Conservation (phyloP, 495 filamentous ascomycete species). For the Aspergillus panamensis region DNA sequence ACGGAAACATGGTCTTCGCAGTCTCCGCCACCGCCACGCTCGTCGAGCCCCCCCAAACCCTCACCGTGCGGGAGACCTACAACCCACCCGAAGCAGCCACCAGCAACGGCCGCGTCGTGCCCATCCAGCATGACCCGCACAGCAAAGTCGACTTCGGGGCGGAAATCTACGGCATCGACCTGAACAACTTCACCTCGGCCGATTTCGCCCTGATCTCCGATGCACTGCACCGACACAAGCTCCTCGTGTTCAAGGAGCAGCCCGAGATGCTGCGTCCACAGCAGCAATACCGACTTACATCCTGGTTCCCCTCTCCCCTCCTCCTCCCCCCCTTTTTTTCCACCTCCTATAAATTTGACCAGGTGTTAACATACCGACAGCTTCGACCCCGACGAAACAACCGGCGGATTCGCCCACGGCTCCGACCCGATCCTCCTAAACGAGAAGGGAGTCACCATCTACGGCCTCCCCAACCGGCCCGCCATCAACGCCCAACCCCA, state of each 20-base stretch:
- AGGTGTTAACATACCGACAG: not conserved
- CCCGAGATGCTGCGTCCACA: slow-evolving; percentile 3
- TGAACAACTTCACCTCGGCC: slow-evolving; percentile 8
- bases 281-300: slow-evolving; percentile 7
- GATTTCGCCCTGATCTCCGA: slow-evolving; percentile 4
- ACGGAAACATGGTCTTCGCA: slow-evolving; percentile 7
- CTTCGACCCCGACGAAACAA: slow-evolving; percentile 8
- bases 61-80: slow-evolving; percentile 5
- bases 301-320: not conserved
- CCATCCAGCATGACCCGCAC: not conserved
- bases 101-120: slow-evolving; percentile 6
- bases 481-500: slow-evolving; percentile 11
- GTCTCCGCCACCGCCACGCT: not conserved
- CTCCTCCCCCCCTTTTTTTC: not conserved
- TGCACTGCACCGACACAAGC: slow-evolving; percentile 4
- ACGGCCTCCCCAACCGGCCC: slow-evolving; percentile 8
- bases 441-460: slow-evolving; percentile 3
- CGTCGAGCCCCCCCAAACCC: slow-evolving; percentile 3
- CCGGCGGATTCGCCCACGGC: slow-evolving; percentile 10
- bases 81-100: not conserved
- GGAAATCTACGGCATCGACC: slow-evolving; percentile 6
- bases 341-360: not conserved
- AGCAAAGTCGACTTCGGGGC: slow-evolving; percentile 9
- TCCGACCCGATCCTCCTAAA: slow-evolving; percentile 4
- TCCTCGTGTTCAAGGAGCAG: slow-evolving; percentile 8